phyloP scores from a whole-genome alignment of 192 early-diverging fungal genomes.

The Backusella circina region DNA sequence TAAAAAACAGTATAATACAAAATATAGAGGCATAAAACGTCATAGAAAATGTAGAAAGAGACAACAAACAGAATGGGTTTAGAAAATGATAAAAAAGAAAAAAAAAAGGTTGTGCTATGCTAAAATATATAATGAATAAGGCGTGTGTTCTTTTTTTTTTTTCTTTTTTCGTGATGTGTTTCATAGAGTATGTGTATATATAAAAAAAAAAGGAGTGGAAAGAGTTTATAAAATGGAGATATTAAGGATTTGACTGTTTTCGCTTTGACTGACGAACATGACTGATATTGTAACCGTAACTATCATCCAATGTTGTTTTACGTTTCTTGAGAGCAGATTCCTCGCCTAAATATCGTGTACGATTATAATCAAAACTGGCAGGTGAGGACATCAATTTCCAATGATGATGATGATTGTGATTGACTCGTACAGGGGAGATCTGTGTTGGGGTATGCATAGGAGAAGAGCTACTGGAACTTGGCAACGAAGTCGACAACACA shows the following conservation, averaged over 20 bases:
- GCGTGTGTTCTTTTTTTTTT: background rate
- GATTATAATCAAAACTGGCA: background rate
- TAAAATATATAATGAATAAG: background rate
- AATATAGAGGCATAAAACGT: too few species aligned
- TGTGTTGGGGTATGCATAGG: slow-evolving; percentile 26
- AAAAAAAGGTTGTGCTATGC: background rate
- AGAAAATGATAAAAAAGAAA: background rate
- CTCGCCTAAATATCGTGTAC: background rate
- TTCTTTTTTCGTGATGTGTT: too few species aligned
- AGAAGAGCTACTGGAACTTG: slow-evolving; percentile 24
- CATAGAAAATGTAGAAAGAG: background rate
- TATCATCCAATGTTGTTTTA: background rate
- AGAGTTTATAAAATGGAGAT: background rate
- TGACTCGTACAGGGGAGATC: slow-evolving; percentile 19
- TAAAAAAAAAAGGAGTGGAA: background rate
- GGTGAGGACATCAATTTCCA: slow-evolving; percentile 12
- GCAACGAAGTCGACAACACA: slow-evolving; percentile 19
- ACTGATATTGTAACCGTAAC: slow-evolving; percentile 10
- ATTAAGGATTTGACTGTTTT: slow-evolving; percentile 9
- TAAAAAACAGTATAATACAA: too few species aligned
- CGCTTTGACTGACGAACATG: slow-evolving; percentile 12
- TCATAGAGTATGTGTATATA: background rate
- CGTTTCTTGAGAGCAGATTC: slow-evolving; percentile 4
- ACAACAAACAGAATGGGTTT: background rate
- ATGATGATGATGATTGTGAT: background rate